Base-by-base conservation (phyloP, 1,139 yeast genomes). In the Lodderomyces elongisporus region DNA sequence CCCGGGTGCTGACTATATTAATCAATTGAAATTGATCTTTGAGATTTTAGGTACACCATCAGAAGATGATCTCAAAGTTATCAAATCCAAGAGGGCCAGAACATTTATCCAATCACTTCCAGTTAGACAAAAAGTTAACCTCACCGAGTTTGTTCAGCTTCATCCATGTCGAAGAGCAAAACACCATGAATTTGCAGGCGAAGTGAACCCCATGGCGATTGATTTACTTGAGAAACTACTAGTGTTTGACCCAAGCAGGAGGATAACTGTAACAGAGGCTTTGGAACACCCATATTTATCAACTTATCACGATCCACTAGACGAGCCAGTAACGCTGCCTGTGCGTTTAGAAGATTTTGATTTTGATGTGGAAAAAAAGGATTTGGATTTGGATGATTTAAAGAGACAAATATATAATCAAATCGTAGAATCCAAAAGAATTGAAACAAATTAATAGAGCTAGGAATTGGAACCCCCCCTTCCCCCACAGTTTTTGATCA, bases 1-100 rank as follows among this genome's bases (percentile, higher is more conserved):
- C 57, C 97, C 97, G 0, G 98, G 98, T 2, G 75, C 84, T 47
- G 98, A 91, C 62, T 91, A 88, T 62, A 85, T 88, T 45, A 85
- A 88, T 57, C 98, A 91, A 56, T 64, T 91, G 45, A 72, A 85
- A 66, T 68, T 88, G 37, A 88, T 91, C 37, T 80, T 91, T 66
- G 94, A 87, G 52, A 79, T 88, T 2, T 63, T 91, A 43, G 98
- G 98, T 1, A 84, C 96, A 1, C 98, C 98, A 4, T 66, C 74
- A 26, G 78, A 77, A 62, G 91, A 83, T 44, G 96, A 87, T 50
- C 77, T 85, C 57, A 72, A 74, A 49, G 78, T 84, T 41, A 83
- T 91, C 48, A 85, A 84, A 57, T 79, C 87, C 40, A 75, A 77
- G 47, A 71, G 96, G 28, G 97, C 97, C 0, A 71, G 93, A 38